Percentiles rank a stretch among this genome's conserved stretches.
Evolutionary conservation across 495 filamentous ascomycete species (phyloP).

Genomic region (Lepidopterella palustris): DNA sequence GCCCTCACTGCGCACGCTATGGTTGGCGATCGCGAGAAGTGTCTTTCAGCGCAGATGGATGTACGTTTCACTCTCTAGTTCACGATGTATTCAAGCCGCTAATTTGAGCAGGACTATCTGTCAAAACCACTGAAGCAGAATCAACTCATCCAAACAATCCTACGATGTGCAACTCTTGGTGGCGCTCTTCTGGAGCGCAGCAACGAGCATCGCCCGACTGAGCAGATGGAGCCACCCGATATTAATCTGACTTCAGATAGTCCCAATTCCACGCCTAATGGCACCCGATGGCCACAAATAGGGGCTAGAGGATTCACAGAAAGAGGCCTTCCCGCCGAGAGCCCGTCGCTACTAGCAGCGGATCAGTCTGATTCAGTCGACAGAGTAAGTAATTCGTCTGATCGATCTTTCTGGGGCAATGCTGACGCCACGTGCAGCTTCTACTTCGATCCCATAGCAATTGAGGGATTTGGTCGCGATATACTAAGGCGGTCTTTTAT

Average conservation of each 20-base stretch:
- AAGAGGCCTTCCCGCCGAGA: slow-evolving; percentile 17
- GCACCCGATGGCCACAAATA: slow-evolving; percentile 18
- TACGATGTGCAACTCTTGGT: slow-evolving; percentile 78
- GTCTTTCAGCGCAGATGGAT: slow-evolving; percentile 97
- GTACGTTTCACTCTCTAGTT: slow-evolving; percentile 15
- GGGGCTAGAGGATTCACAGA: slow-evolving; percentile 25
- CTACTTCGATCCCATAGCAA: slow-evolving; percentile 30
- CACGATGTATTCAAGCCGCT: background rate
- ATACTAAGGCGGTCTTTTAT: background rate
- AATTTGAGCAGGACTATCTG: slow-evolving; percentile 62
- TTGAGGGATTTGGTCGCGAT: background rate
- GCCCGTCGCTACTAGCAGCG: slow-evolving; percentile 23
- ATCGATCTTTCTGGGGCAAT: background rate
- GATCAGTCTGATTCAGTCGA: slow-evolving; percentile 26
- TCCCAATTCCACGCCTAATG: slow-evolving; percentile 6
- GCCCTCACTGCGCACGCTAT: slow-evolving; percentile 97
- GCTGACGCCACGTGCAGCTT: slow-evolving; percentile 13
- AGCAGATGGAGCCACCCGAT: slow-evolving; percentile 14
- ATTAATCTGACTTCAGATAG: slow-evolving; percentile 13
- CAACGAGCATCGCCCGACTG: slow-evolving; percentile 23
- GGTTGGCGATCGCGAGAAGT: slow-evolving; percentile 98
- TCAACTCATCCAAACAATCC: slow-evolving; percentile 95
- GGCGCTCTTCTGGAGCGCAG: slow-evolving; percentile 68
- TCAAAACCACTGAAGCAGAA: slow-evolving; percentile 98
- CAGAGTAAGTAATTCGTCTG: slow-evolving; percentile 13